Evolutionary conservation across 345 rosid species (phyloP).

Genomic region (Eucalyptus tenuipes): DNA sequence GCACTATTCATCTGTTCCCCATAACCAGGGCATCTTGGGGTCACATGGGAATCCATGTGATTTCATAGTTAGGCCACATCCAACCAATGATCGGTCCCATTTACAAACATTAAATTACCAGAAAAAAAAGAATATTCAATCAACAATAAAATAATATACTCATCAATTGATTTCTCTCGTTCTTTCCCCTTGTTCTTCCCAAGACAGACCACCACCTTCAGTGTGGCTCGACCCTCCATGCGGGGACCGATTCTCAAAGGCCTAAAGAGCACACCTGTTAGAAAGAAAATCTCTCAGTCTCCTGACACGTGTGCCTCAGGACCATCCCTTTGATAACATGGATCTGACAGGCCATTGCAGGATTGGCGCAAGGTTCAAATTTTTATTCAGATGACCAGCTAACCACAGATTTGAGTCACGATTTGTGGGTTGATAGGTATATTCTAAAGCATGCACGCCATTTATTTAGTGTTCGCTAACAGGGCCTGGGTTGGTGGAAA

Average conservation of each 20-base stretch:
- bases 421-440: background rate
- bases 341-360: constrained; percentile 1
- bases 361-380: background rate
- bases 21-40: constrained; percentile 18
- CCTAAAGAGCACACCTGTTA: background rate
- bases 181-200: background rate
- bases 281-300: background rate
- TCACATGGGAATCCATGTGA: constrained; percentile 37
- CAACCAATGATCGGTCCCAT: background rate
- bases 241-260: constrained; percentile 21
- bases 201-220: background rate
- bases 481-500: constrained; percentile 13
- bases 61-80: constrained; percentile 1
- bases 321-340: constrained; percentile 2
- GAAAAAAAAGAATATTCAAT: background rate
- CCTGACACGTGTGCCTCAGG: constrained; percentile 11
- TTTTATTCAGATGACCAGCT: background rate
- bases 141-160: background rate
- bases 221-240: constrained; percentile 27
- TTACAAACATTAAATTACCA: background rate
- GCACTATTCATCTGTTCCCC: constrained; percentile 29
- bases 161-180: background rate
- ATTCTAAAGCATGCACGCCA: background rate
- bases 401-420: background rate
- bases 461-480: background rate